A percentile compares a stretch with the other conserved stretches of the same genome.
phyloP scores from a whole-genome alignment of 2,329 filamentous ascomycete genomes.

The Sporothrix brunneoviolacea region DNA sequence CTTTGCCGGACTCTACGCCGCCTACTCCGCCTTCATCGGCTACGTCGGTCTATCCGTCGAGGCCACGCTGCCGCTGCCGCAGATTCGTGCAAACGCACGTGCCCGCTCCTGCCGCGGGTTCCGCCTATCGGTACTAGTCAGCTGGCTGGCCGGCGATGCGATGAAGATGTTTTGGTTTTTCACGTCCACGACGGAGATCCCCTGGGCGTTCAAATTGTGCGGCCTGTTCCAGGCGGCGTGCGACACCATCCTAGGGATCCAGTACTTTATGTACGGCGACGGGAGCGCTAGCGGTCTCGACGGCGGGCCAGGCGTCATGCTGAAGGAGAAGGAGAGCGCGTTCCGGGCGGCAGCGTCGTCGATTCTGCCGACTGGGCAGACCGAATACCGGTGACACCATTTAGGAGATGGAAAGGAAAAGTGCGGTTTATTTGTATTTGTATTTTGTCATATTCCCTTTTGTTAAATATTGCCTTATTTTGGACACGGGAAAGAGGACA shows the following conservation, averaged over 20 bases:
- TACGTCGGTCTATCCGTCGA: conserved; percentile 72
- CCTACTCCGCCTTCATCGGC: conserved; percentile 63
- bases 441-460: no score
- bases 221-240: conserved; percentile 75
- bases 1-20: conserved; percentile 48
- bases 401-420: no score
- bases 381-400: neutral
- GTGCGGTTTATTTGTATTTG: no score
- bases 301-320: no score
- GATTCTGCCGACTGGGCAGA: conserved; percentile 1
- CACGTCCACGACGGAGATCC: conserved; percentile 61
- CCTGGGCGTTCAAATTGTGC: conserved; percentile 74
- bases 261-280: conserved; percentile 65
- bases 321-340: conserved; percentile 12
- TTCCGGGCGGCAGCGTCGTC: conserved; percentile 11
- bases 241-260: conserved; percentile 66
- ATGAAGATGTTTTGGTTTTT: conserved; percentile 91
- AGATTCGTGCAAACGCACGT: conserved; percentile 65
- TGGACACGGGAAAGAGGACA: no score
- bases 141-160: conserved; percentile 71
- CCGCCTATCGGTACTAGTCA: conserved; percentile 65
- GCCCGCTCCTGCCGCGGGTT: conserved; percentile 70
- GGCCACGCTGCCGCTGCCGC: conserved; percentile 73
- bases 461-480: neutral
- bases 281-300: conserved; percentile 26